phyloP scores from a whole-genome alignment of 2,329 filamentous ascomycete species.

The Neospermospora avenae region DNA sequence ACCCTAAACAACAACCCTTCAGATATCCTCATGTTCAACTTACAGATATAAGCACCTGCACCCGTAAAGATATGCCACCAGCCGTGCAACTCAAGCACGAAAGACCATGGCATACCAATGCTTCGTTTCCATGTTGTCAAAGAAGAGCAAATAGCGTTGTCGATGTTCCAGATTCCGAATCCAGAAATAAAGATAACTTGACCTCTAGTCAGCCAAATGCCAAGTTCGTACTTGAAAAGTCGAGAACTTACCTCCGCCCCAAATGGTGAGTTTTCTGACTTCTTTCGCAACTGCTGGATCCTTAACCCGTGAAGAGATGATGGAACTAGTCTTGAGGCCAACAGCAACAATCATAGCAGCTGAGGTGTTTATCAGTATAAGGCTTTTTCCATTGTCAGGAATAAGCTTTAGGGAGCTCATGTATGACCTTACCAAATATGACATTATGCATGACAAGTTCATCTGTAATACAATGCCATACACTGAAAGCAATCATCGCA shows the following conservation, averaged over 20 bases:
- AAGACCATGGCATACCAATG: slow-evolving; percentile 53
- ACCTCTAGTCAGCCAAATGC: not conserved
- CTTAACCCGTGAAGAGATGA: slow-evolving; percentile 28
- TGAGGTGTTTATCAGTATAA: not conserved
- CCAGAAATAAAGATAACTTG: slow-evolving; percentile 40
- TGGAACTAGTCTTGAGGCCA: slow-evolving; percentile 27
- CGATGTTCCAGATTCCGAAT: slow-evolving; percentile 56
- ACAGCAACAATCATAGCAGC: slow-evolving; percentile 27
- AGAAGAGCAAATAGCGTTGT: slow-evolving; percentile 49
- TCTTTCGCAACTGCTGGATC: slow-evolving; percentile 25
- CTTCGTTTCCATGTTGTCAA: slow-evolving; percentile 44
- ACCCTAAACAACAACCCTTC: not conserved
- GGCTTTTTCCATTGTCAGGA: not conserved
- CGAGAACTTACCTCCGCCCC: slow-evolving; percentile 26
- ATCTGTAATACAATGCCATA: slow-evolving; percentile 34
- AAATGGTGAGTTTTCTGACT: slow-evolving; percentile 25
- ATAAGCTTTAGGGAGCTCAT: not conserved
- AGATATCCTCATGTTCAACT: slow-evolving; percentile 10
- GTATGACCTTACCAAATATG: slow-evolving; percentile 24
- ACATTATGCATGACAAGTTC: slow-evolving; percentile 29
- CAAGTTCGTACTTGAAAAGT: not conserved
- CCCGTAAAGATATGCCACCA: slow-evolving; percentile 64
- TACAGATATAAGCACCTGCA: slow-evolving; percentile 44
- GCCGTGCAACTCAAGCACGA: slow-evolving; percentile 56
- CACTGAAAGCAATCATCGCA: slow-evolving; percentile 42